Percentiles rank a stretch among this genome's conserved stretches.
These are phyloP conservation scores for Amanita thiersii DNA, from an alignment of 768 basidiomycete species.

Conservation along the genomic window DNA sequence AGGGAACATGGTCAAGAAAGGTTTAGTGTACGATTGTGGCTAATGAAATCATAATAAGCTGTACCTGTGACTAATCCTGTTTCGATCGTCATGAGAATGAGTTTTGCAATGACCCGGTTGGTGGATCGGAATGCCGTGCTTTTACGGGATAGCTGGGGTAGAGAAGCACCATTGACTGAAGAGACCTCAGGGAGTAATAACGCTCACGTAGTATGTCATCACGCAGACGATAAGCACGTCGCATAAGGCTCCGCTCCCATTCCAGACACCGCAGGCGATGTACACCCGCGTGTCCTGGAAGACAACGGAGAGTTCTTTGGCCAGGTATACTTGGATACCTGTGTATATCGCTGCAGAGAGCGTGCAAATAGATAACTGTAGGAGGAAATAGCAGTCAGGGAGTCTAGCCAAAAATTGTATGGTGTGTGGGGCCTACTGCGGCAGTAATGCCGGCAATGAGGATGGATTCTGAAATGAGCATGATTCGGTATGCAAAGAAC, in stretches of 20 bases:
- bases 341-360: neutral
- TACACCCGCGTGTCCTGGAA: neutral
- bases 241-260: slow-evolving; percentile 21
- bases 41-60: too few relatives aligned
- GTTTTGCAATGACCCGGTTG: slow-evolving; percentile 18
- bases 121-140: slow-evolving; percentile 19
- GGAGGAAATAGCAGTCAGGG: too few relatives aligned
- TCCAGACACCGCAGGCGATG: slow-evolving; percentile 19
- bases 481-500: slow-evolving; percentile 22
- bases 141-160: slow-evolving; percentile 14
- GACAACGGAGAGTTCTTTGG: slow-evolving; percentile 5
- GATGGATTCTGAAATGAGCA: slow-evolving; percentile 17
- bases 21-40: too few relatives aligned
- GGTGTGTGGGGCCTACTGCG: slow-evolving; percentile 15
- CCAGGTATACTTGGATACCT: slow-evolving; percentile 4
- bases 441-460: slow-evolving; percentile 14
- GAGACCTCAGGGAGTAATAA: neutral
- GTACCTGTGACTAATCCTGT: slow-evolving; percentile 24
- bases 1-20: too few relatives aligned
- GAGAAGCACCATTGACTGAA: neutral
- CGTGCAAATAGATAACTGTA: neutral
- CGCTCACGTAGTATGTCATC: slow-evolving; percentile 24
- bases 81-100: slow-evolving; percentile 24
- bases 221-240: slow-evolving; percentile 21
- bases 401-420: neutral